phyloP scores from a whole-genome alignment of 2,329 filamentous ascomycete genomes.

The Chaetoscypha palmicola region DNA sequence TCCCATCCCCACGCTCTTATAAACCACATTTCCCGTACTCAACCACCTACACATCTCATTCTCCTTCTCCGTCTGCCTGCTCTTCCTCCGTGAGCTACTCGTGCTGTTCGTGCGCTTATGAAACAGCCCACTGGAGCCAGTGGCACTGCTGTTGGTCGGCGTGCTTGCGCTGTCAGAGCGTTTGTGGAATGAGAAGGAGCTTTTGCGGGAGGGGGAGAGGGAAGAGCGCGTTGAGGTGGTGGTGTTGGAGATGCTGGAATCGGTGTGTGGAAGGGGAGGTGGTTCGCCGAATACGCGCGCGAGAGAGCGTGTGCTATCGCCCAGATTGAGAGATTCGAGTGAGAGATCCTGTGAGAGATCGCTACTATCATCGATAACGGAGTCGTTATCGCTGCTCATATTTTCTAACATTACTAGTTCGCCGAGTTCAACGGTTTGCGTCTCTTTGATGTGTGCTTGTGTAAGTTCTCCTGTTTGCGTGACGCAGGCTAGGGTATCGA shows the following conservation, averaged over 20 bases:
- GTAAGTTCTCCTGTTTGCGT: slow-evolving; percentile 84
- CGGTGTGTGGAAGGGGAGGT: not conserved
- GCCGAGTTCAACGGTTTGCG: slow-evolving; percentile 79
- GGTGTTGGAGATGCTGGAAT: not conserved
- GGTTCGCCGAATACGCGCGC: not conserved
- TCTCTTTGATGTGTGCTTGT: slow-evolving; percentile 63
- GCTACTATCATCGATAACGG: slow-evolving; percentile 2
- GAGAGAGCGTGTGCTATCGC: not conserved
- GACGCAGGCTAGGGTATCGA: slow-evolving; percentile 71
- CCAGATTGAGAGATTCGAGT: slow-evolving; percentile 6
- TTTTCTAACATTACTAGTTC: slow-evolving; percentile 62
- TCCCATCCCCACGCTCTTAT: slow-evolving; percentile 61
- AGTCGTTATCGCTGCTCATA: slow-evolving; percentile 11
- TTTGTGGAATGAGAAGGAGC: slow-evolving; percentile 7
- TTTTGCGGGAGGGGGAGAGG: slow-evolving; percentile 14
- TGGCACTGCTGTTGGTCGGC: not conserved
- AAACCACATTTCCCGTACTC: slow-evolving; percentile 56
- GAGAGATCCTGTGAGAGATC: not conserved
- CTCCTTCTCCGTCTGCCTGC: slow-evolving; percentile 33
- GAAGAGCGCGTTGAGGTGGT: slow-evolving; percentile 9
- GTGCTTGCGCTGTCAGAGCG: not conserved
- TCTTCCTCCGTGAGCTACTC: slow-evolving; percentile 5
- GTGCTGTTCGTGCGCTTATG: slow-evolving; percentile 3
- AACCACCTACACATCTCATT: slow-evolving; percentile 50
- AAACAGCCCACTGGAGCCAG: not conserved